Percentiles rank a stretch among this genome's conserved stretches.
Evolutionary conservation across 2,329 filamentous ascomycete genomes (phyloP).

Genomic region (Verticillium longisporum): DNA sequence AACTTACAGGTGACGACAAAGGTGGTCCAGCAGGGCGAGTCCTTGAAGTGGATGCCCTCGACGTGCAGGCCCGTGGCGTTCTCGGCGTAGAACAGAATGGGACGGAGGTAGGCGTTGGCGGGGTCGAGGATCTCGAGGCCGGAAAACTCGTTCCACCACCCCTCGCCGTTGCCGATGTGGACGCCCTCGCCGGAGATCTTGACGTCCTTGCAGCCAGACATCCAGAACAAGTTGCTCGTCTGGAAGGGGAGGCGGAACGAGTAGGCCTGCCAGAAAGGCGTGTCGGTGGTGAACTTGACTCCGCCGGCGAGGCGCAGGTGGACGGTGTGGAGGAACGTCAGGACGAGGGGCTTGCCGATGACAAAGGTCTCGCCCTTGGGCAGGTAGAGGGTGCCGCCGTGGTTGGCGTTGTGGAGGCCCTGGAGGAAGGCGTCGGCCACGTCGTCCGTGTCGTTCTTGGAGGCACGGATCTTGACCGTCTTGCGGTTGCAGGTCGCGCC

Average conservation of each 20-base stretch:
- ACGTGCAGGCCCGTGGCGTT: conserved; percentile 51
- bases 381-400: conserved; percentile 50
- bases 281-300: conserved; percentile 55
- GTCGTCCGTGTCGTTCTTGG: conserved; percentile 47
- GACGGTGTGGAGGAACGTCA: conserved; percentile 51
- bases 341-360: conserved; percentile 51
- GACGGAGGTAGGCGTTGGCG: conserved; percentile 46
- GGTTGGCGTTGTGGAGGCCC: conserved; percentile 48
- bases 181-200: conserved; percentile 51
- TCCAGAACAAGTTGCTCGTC: conserved; percentile 60
- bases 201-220: conserved; percentile 59
- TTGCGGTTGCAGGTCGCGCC: conserved; percentile 13
- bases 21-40: conserved; percentile 56
- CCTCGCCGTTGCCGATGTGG: conserved; percentile 52
- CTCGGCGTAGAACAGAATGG: conserved; percentile 53
- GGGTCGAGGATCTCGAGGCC: conserved; percentile 34
- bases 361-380: conserved; percentile 47
- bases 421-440: conserved; percentile 47
- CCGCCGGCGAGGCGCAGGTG: conserved; percentile 53
- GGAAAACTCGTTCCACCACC: conserved; percentile 59
- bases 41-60: conserved; percentile 52
- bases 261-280: conserved; percentile 59
- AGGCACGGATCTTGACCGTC: conserved; percentile 43
- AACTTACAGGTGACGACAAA: conserved; percentile 46
- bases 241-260: conserved; percentile 57